Evolutionary conservation across 2,329 filamentous ascomycete species (phyloP).

Genomic region (Zarea fungicola): DNA sequence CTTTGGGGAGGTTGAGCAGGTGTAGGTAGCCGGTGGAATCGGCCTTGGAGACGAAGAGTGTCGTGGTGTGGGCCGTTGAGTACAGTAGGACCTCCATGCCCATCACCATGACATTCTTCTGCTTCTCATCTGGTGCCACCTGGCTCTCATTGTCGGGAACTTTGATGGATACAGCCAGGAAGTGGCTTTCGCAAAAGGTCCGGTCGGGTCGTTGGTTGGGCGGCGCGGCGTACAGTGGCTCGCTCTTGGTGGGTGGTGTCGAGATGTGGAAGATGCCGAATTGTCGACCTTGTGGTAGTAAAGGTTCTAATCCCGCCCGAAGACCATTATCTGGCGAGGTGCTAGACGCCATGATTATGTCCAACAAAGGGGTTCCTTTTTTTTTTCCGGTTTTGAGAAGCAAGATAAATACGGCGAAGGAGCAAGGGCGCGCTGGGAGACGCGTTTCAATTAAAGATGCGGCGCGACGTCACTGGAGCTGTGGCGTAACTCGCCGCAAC

Average conservation of each 20-base stretch:
- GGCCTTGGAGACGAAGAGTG: slow-evolving; percentile 92
- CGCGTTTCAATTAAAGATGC: slow-evolving; percentile 12
- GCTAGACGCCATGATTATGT: not conserved
- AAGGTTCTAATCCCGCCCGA: slow-evolving; percentile 32
- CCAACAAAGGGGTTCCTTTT: too few relatives aligned
- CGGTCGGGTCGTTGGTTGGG: slow-evolving; percentile 65
- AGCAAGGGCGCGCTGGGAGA: not conserved
- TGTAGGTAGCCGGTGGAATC: slow-evolving; percentile 89
- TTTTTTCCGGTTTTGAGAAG: too few relatives aligned
- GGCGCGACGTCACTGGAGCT: not conserved
- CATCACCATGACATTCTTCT: slow-evolving; percentile 62
- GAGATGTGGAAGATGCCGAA: slow-evolving; percentile 83
- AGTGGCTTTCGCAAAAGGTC: slow-evolving; percentile 86
- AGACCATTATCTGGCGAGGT: not conserved
- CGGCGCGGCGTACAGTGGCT: slow-evolving; percentile 73
- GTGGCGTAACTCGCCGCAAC: not conserved
- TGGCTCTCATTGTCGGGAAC: slow-evolving; percentile 8
- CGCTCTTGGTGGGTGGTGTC: slow-evolving; percentile 69
- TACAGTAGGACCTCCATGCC: slow-evolving; percentile 87
- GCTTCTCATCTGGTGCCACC: slow-evolving; percentile 10
- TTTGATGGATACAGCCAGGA: slow-evolving; percentile 49
- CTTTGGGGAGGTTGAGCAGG: slow-evolving; percentile 56
- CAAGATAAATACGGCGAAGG: not conserved
- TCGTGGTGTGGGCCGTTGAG: slow-evolving; percentile 72
- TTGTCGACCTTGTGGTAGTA: slow-evolving; percentile 47